Evolutionary conservation across 1,284 basidiomycete species (phyloP).

Genomic region (Flammula alnicola): DNA sequence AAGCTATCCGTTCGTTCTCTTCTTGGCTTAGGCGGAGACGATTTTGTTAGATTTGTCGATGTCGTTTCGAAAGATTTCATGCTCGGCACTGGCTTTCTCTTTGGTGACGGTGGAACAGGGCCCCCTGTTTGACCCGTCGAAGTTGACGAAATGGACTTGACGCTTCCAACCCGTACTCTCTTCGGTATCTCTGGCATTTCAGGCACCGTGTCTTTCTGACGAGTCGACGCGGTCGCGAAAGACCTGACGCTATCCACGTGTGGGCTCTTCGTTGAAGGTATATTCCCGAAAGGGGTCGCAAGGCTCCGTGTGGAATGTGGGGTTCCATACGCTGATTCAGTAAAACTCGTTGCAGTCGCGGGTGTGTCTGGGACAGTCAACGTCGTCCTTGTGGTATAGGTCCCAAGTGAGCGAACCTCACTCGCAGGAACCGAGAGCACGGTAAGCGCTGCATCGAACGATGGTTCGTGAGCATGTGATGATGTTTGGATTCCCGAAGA

Average conservation of each 20-base stretch:
- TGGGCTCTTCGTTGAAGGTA: background rate
- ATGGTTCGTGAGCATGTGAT: slow-evolving; percentile 1
- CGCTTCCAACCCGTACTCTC: slow-evolving; percentile 11
- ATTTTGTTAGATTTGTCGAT: slow-evolving; percentile 1
- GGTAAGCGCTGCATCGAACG: slow-evolving; percentile 2
- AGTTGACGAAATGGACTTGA: slow-evolving; percentile 1
- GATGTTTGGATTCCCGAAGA: background rate
- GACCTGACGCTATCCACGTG: slow-evolving; percentile 17
- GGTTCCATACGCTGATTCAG: slow-evolving; percentile 13
- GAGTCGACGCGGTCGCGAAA: slow-evolving; percentile 14
- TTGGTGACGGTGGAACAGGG: slow-evolving; percentile 1
- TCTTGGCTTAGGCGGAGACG: background rate
- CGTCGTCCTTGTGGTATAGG: slow-evolving; percentile 15
- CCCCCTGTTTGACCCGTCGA: background rate
- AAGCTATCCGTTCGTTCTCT: slow-evolving; percentile 13
- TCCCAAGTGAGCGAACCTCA: slow-evolving; percentile 15
- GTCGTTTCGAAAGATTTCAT: slow-evolving; percentile 7
- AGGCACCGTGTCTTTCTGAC: slow-evolving; percentile 6
- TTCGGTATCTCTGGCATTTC: slow-evolving; percentile 4
- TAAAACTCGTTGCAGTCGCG: slow-evolving; percentile 16
- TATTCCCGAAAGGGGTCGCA: slow-evolving; percentile 1
- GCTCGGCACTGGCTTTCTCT: slow-evolving; percentile 9
- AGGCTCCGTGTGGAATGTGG: slow-evolving; percentile 12
- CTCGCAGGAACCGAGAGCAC: slow-evolving; percentile 7
- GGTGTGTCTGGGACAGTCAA: slow-evolving; percentile 19